phyloP scores from a whole-genome alignment of 2,329 filamentous ascomycete species.

The Penicillium sp. region DNA sequence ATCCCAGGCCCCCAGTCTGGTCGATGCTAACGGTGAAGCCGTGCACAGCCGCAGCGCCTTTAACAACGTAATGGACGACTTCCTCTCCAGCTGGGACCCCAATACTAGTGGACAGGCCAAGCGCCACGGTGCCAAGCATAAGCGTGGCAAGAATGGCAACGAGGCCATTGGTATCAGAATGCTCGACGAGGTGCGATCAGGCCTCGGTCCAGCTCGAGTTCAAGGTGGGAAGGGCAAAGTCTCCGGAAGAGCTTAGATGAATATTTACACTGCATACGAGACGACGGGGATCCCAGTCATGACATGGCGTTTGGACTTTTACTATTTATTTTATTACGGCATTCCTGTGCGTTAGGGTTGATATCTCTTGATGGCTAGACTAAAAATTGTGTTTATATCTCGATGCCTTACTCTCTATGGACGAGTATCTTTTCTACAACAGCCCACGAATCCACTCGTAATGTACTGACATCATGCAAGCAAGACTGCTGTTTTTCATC shows the following conservation, averaged over 20 bases:
- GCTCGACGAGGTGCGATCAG: slow-evolving; percentile 82
- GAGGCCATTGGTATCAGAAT: slow-evolving; percentile 80
- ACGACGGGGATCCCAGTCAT: slow-evolving; percentile 23
- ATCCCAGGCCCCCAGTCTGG: slow-evolving; percentile 61
- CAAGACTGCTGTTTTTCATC: slow-evolving; percentile 10
- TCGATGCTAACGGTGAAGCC: slow-evolving; percentile 37
- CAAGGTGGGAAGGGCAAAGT: slow-evolving; percentile 21
- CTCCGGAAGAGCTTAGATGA: slow-evolving; percentile 31
- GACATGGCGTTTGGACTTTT: slow-evolving; percentile 24
- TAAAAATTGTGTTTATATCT: slow-evolving; percentile 20
- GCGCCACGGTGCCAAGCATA: slow-evolving; percentile 48
- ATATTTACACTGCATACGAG: slow-evolving; percentile 18
- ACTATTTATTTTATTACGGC: slow-evolving; percentile 15
- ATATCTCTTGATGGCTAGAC: slow-evolving; percentile 16
- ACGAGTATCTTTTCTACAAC: slow-evolving; percentile 5
- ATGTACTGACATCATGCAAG: not conserved
- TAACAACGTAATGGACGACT: slow-evolving; percentile 88
- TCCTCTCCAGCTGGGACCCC: slow-evolving; percentile 63
- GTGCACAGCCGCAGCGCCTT: slow-evolving; percentile 73
- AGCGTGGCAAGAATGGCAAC: slow-evolving; percentile 73
- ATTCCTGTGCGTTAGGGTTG: slow-evolving; percentile 18
- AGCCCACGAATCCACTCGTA: slow-evolving; percentile 16
- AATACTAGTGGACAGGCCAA: slow-evolving; percentile 43
- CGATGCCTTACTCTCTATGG: slow-evolving; percentile 6
- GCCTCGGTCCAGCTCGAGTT: slow-evolving; percentile 72